Base-by-base conservation (phyloP, 106 monocot species). In the Alisma plantagoaquatica region DNA sequence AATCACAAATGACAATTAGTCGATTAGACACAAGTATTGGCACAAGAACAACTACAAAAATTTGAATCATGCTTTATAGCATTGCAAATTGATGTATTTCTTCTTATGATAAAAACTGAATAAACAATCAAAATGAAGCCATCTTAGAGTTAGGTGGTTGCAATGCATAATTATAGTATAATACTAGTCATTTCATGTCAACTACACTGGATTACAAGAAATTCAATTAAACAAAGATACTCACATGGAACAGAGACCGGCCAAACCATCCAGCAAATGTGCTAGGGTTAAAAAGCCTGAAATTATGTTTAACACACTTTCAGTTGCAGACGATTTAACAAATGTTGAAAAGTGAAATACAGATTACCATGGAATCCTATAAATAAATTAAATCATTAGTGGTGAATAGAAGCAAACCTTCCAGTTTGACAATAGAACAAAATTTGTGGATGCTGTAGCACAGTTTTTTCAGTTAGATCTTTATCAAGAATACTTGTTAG, bases 231-330 rank as follows among this genome's bases (percentile, higher is more conserved):
- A n/a, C n/a, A n/a, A n/a, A n/a, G n/a, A n/a, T n/a, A 77, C 83
- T 80, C 74, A 98, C 96, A 79, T 98, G 96, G 67, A 85, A 98
- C 8, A 89, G 47, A 29, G 96, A 98, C 26, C 96, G 72, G 2
- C 96, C 96, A 79, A 98, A 98, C 96, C 96, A 98, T 69, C 84
- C 96, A 64, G 84, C 84, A 82, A 89, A 98, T 61, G 96, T 98
- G 51, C 84, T 82, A 15, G 89, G 96, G 30, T 89, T 98, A 51
- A 98, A 44, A 53, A 98, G 76, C 89, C 96, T 98, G 35, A 38
- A 6, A 38, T 38, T 38, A 7, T 38, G 9, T 7, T 38, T 38
- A 38, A 14, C 35, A 38, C 14, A 7, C 14, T 38, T 38, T 38
- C 35, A 38, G 35, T 38, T 6, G 6, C 35, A 38, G 35, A 14